Evolutionary conservation across 495 filamentous ascomycete genomes (phyloP).

Genomic region (Niebla homalea): DNA sequence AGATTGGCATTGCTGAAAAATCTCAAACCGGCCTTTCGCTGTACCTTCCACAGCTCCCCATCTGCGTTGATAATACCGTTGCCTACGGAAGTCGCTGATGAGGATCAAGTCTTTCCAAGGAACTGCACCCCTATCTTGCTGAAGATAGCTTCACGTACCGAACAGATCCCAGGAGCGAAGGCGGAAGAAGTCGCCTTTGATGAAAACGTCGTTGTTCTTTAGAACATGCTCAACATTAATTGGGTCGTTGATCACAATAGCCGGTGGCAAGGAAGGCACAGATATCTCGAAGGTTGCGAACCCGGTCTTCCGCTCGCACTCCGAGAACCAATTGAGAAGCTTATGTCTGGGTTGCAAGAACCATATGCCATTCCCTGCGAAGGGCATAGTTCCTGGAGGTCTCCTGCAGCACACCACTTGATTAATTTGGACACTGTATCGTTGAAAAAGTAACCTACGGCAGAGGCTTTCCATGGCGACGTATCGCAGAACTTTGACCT

Average conservation of each 20-base stretch:
- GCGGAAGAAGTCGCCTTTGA: slow-evolving; percentile 46
- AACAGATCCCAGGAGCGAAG: slow-evolving; percentile 45
- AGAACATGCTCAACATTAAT: slow-evolving; percentile 45
- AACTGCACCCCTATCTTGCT: neutral
- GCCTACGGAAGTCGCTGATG: slow-evolving; percentile 18
- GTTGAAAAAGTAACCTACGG: slow-evolving; percentile 5
- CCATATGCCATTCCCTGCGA: slow-evolving; percentile 44
- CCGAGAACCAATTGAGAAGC: slow-evolving; percentile 45
- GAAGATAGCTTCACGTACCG: slow-evolving; percentile 19
- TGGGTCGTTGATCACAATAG: slow-evolving; percentile 46
- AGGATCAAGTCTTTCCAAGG: neutral
- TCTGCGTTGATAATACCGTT: slow-evolving; percentile 52
- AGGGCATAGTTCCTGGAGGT: slow-evolving; percentile 41
- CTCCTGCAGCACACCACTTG: slow-evolving; percentile 14
- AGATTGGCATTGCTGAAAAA: slow-evolving; percentile 45
- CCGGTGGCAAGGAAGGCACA: slow-evolving; percentile 43
- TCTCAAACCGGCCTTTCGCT: slow-evolving; percentile 43
- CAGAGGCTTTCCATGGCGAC: slow-evolving; percentile 14
- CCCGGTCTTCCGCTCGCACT: slow-evolving; percentile 38
- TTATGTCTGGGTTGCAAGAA: slow-evolving; percentile 43
- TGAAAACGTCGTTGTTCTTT: slow-evolving; percentile 43
- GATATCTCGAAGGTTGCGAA: slow-evolving; percentile 42
- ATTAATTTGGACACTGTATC: neutral
- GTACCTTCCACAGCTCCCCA: slow-evolving; percentile 45
- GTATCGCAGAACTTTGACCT: slow-evolving; percentile 15